Base-by-base conservation (phyloP, 2,329 filamentous ascomycete species). In the Epichloe uncinata region DNA sequence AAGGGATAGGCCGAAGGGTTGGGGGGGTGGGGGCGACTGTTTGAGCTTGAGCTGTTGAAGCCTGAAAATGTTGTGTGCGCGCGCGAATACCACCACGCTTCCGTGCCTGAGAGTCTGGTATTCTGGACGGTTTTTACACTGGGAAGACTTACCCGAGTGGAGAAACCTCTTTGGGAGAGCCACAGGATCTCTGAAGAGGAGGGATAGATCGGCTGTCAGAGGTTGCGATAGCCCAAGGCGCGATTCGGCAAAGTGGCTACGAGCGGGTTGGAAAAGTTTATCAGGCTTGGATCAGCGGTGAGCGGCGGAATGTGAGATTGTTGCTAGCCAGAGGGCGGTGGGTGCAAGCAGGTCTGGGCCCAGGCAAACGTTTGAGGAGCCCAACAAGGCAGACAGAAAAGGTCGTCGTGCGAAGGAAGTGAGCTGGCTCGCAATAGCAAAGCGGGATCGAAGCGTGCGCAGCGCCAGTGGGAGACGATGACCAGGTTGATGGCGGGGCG, bases 11-110 rank as follows among this genome's bases (percentile, higher is more conserved):
- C 16, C 18, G 6, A 42, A 42, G 13, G 30, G 8, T 22, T 7
- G n/a, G 35, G 15, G 12, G 12, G n/a, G n/a, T 6, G 41, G 6
- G 20, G 18, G 18, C 45, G 22, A n/a, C 33, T 16, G 40, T 36
- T 16, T 41, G 26, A 35, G 34, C 20, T 22, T 22, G 45, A 38
- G 64, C 57, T 18, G 65, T 60, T 40, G 70, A 65, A 22, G 47
- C 47, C 47, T 34, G 35, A 49, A 34, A 12, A 18, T 18, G 16
- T 38, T 33, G 16, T 42, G 33, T 26, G 33, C 33, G 45, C 33
- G 45, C 46, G 47, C 33, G 34, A 45, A 36, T 20, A 38, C n/a
- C n/a, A 18, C 45, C n/a, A 18, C 45, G 26, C 20, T 20, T n/a
- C 22, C 15, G 36, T 40, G 45, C 45, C 45, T 22, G 15, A 34